Evolutionary conservation across 2,329 filamentous ascomycete genomes (phyloP).

Genomic region (Colletotrichum destructivum): DNA sequence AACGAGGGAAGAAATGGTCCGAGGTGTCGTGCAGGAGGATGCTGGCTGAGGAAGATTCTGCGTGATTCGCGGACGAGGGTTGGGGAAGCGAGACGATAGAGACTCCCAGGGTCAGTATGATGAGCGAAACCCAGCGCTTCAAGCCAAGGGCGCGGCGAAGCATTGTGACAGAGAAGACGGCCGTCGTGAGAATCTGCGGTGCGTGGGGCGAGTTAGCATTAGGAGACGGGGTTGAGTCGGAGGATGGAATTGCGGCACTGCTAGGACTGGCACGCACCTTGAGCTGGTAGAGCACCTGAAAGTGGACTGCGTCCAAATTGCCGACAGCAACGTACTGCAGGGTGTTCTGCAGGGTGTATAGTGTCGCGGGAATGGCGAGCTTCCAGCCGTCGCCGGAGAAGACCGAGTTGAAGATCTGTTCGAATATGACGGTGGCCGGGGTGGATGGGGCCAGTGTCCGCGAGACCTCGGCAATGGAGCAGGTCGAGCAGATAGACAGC

Average conservation of each 20-base stretch:
- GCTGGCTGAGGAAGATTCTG: constrained; percentile 67
- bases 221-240: too few relatives aligned
- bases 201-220: background rate
- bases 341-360: constrained; percentile 95
- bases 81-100: constrained; percentile 85
- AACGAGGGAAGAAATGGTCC: constrained; percentile 82
- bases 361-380: constrained; percentile 86
- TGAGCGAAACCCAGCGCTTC: constrained; percentile 84
- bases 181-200: constrained; percentile 84
- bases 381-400: constrained; percentile 97
- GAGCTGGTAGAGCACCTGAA: constrained; percentile 93
- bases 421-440: constrained; percentile 84
- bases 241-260: background rate
- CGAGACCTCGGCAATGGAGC: constrained; percentile 91
- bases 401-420: constrained; percentile 83
- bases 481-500: constrained; percentile 85
- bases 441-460: constrained; percentile 83
- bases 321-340: constrained; percentile 93
- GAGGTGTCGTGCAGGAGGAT: constrained; percentile 75
- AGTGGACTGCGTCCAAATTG: constrained; percentile 92
- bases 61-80: constrained; percentile 52
- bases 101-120: constrained; percentile 86
- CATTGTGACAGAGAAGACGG: constrained; percentile 86
- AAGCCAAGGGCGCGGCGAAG: constrained; percentile 79
- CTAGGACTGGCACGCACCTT: constrained; percentile 69